phyloP scores from a whole-genome alignment of 495 filamentous ascomycete genomes.

The Podospora anserina region DNA sequence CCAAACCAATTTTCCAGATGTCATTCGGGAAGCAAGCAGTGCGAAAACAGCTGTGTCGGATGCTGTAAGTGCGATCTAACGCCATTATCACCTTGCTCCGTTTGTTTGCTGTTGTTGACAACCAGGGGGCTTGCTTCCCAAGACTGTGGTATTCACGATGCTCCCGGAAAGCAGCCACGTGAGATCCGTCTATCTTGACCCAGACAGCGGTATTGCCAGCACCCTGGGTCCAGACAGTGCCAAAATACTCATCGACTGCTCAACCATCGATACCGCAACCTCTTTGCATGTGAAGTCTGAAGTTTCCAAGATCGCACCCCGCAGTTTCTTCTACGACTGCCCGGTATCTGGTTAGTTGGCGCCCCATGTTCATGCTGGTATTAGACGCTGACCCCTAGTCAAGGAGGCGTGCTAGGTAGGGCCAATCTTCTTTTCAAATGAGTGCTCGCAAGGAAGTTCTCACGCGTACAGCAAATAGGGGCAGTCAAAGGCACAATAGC shows the following conservation, averaged over 20 bases:
- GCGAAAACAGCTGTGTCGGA: not conserved
- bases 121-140: not conserved
- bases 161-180: slow-evolving; percentile 42
- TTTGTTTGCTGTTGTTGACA: not conserved
- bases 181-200: slow-evolving; percentile 35
- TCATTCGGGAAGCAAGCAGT: not conserved
- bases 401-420: too few species aligned
- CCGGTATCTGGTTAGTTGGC: slow-evolving; percentile 22
- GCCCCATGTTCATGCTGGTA: too few species aligned
- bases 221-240: slow-evolving; percentile 4
- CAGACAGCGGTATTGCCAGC: slow-evolving; percentile 32
- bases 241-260: slow-evolving; percentile 41
- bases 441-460: too few species aligned
- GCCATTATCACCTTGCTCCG: not conserved
- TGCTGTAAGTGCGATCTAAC: slow-evolving; percentile 12
- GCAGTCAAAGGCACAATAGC: slow-evolving; percentile 45
- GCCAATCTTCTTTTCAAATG: too few species aligned
- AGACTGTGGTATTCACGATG: slow-evolving; percentile 38
- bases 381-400: too few species aligned
- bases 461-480: slow-evolving; percentile 23
- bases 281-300: slow-evolving; percentile 20
- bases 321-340: slow-evolving; percentile 31
- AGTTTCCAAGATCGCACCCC: slow-evolving; percentile 24
- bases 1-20: slow-evolving; percentile 24
- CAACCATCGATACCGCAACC: slow-evolving; percentile 43